A percentile compares a stretch with the other conserved stretches of the same genome.
phyloP scores from a whole-genome alignment of 2,329 filamentous ascomycete species.

The Aotearoamyces nothofagi region DNA sequence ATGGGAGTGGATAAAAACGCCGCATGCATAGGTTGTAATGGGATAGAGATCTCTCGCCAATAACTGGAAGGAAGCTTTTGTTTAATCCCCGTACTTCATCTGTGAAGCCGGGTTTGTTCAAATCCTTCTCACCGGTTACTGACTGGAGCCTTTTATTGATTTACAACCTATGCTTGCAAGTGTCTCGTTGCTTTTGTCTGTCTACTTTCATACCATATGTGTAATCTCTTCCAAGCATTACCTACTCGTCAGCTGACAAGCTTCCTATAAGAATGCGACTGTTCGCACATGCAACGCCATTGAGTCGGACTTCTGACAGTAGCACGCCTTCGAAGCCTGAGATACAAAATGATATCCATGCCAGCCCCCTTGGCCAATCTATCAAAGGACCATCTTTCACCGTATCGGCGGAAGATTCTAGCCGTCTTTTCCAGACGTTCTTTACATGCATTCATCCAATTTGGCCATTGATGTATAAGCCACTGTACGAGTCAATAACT shows the following conservation, averaged over 20 bases:
- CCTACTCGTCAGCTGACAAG: too few relatives aligned
- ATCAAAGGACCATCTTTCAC: not conserved
- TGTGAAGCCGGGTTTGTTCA: not conserved
- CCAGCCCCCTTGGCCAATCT: not conserved
- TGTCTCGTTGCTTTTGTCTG: too few relatives aligned
- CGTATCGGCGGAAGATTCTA: constrained; percentile 11
- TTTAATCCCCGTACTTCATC: not conserved
- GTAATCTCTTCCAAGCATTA: too few relatives aligned
- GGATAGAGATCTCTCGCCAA: constrained; percentile 2
- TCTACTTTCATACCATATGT: too few relatives aligned
- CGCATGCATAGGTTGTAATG: too few relatives aligned
- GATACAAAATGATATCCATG: constrained; percentile 1
- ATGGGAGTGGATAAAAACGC: too few relatives aligned
- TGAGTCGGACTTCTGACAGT: too few relatives aligned
- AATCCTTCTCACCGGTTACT: not conserved
- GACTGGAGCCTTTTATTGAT: too few relatives aligned
- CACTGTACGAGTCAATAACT: constrained; percentile 14
- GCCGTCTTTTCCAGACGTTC: constrained; percentile 15
- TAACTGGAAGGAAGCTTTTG: not conserved
- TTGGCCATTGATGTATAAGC: constrained; percentile 19
- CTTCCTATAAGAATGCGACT: too few relatives aligned
- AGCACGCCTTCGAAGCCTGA: not conserved
- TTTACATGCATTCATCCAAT: constrained; percentile 18
- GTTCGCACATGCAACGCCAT: too few relatives aligned
- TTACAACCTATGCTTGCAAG: too few relatives aligned